These are phyloP conservation scores for Eucalyptus cloeziana DNA, from an alignment of 345 rosid genomes.

Conservation along the genomic window DNA sequence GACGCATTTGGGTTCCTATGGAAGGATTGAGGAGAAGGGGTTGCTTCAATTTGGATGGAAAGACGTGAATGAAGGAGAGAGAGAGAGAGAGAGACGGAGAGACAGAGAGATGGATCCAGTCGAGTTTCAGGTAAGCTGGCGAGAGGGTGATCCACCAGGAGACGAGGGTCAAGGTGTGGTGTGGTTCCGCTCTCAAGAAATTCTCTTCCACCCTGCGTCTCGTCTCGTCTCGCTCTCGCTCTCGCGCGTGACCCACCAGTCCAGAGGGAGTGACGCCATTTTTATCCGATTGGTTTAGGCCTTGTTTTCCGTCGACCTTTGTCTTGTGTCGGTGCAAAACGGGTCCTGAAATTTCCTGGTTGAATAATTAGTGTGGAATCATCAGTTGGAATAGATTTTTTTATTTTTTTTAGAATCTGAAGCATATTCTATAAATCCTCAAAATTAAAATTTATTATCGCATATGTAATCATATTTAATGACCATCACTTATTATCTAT, in stretches of 20 bases:
- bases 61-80: not conserved
- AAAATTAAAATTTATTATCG: too few species aligned
- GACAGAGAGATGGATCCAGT: too few species aligned
- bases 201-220: not conserved
- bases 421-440: rapidly evolving
- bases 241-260: not conserved
- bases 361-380: not conserved
- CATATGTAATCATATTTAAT: too few species aligned
- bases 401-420: too few species aligned
- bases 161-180: not conserved
- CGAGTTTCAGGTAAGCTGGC: too few species aligned
- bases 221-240: not conserved
- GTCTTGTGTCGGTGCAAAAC: not conserved
- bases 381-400: too few species aligned
- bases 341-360: not conserved
- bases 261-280: not conserved
- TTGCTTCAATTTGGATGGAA: not conserved
- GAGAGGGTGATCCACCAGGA: not conserved
- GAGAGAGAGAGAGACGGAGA: not conserved
- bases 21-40: not conserved
- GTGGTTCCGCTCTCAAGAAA: not conserved
- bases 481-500: rapidly evolving
- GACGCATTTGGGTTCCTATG: not conserved
- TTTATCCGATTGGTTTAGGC: not conserved
- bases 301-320: not conserved